These are phyloP conservation scores for Sporothrix brunneoviolacea DNA, from an alignment of 2,329 filamentous ascomycete species.

Conservation along the genomic window DNA sequence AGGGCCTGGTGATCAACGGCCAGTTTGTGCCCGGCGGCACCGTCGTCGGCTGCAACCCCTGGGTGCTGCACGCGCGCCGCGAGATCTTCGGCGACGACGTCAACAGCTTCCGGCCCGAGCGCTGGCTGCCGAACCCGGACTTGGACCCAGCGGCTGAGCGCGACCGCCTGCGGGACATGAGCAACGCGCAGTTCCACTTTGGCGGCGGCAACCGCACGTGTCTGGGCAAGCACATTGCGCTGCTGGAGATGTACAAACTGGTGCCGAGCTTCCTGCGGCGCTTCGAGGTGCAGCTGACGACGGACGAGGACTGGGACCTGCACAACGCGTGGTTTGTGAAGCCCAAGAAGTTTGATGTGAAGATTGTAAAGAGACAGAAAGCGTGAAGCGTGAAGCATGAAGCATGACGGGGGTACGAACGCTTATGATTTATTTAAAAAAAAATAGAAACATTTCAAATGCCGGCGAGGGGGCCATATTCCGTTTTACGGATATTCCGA, in stretches of 20 bases:
- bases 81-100: constrained; percentile 29
- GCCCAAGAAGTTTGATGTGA: constrained; percentile 32
- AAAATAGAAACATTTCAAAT: neutral
- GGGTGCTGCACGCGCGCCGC: constrained; percentile 29
- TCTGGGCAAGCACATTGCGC: constrained; percentile 37
- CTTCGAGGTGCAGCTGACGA: constrained; percentile 28
- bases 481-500: too few species aligned
- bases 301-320: constrained; percentile 25
- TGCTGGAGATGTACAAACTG: constrained; percentile 37
- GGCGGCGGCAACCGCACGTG: constrained; percentile 31
- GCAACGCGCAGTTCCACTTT: constrained; percentile 9
- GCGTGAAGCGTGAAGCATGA: neutral
- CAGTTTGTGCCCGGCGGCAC: constrained; percentile 27
- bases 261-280: constrained; percentile 31
- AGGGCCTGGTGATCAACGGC: constrained; percentile 15
- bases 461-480: too few species aligned
- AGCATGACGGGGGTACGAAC: too few species aligned
- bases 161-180: neutral
- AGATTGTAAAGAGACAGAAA: neutral
- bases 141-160: constrained; percentile 24
- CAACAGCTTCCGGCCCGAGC: constrained; percentile 34
- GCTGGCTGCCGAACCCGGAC: constrained; percentile 32
- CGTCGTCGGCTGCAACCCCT: constrained; percentile 30
- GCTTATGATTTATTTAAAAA: too few species aligned
- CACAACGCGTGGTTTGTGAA: constrained; percentile 38